Conservation (phyloP, 352 stramenopile species). For the Phytophthora uliginosa region DNA sequence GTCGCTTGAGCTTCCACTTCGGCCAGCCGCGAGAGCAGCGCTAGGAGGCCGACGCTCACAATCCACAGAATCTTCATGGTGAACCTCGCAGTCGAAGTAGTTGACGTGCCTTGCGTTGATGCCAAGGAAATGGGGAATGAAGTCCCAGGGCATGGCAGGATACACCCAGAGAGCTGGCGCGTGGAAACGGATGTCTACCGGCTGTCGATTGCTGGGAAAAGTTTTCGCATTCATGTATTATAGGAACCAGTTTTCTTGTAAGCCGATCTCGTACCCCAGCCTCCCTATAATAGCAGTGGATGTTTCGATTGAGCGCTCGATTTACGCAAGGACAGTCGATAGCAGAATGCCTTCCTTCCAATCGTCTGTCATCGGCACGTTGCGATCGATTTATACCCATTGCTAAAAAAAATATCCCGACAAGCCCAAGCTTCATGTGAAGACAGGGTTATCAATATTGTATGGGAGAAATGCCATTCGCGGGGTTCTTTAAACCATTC, state of each 20-base stretch:
- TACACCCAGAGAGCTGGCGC: background rate
- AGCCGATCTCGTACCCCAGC: no score
- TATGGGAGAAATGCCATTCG: no score
- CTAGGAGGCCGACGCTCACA: slow-evolving; percentile 7
- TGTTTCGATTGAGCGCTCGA: no score
- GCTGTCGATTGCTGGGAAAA: background rate
- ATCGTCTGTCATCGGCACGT: no score
- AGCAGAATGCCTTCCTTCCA: no score
- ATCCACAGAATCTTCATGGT: slow-evolving; percentile 20
- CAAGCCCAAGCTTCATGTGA: no score
- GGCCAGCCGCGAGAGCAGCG: background rate
- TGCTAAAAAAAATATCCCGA: no score
- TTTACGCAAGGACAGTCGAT: no score
- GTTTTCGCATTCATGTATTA: background rate
- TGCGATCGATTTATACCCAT: no score
- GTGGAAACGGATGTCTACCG: background rate
- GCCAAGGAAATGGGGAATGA: background rate
- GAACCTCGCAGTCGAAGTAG: background rate
- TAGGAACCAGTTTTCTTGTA: background rate
- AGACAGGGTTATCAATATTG: no score
- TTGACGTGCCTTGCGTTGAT: background rate
- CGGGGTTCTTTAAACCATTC: no score
- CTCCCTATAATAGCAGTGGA: no score
- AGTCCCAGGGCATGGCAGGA: background rate
- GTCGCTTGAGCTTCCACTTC: slow-evolving; percentile 9